A percentile compares a stretch with the other conserved stretches of the same genome.
phyloP scores from a whole-genome alignment of 306 rosid genomes.

The Cicer bijugum region DNA sequence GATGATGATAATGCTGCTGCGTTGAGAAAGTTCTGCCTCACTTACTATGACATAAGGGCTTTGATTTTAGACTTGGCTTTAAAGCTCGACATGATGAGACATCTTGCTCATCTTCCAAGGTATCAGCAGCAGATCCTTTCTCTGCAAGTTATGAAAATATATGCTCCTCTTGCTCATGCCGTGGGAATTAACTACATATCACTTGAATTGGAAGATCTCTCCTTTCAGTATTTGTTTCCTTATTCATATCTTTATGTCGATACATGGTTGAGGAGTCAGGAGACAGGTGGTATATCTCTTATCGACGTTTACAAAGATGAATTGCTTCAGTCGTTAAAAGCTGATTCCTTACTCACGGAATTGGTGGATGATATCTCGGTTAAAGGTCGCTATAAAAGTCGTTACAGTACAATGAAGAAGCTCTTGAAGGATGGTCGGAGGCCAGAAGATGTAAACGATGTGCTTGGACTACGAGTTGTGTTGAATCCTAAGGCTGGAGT shows the following conservation, averaged over 20 bases:
- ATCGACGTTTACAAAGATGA: slow-evolving; percentile 67
- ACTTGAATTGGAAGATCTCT: slow-evolving; percentile 80
- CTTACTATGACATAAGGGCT: slow-evolving; percentile 84
- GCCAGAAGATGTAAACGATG: slow-evolving; percentile 81
- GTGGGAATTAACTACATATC: slow-evolving; percentile 72
- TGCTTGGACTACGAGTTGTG: slow-evolving; percentile 79
- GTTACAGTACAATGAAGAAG: slow-evolving; percentile 92
- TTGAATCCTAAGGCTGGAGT: slow-evolving; percentile 62
- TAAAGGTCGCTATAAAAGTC: slow-evolving; percentile 82
- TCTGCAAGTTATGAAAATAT: slow-evolving; percentile 73
- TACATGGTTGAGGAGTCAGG: slow-evolving; percentile 74
- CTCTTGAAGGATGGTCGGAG: slow-evolving; percentile 84
- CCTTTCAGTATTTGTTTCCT: slow-evolving; percentile 82
- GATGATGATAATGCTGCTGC: slow-evolving; percentile 80
- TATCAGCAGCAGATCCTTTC: slow-evolving; percentile 77
- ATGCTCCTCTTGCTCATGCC: slow-evolving; percentile 91
- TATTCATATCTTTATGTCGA: slow-evolving; percentile 77
- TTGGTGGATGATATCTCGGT: slow-evolving; percentile 64
- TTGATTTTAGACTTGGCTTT: slow-evolving; percentile 73
- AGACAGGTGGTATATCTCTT: slow-evolving; percentile 59
- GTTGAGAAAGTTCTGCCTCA: slow-evolving; percentile 75
- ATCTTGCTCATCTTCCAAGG: slow-evolving; percentile 70
- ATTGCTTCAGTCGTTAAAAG: slow-evolving; percentile 53
- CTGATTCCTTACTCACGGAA: slow-evolving; percentile 54
- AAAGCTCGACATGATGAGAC: slow-evolving; percentile 80